Evolutionary conservation across 2,329 filamentous ascomycete genomes (phyloP).

Genomic region (Chlorencoelia australis): DNA sequence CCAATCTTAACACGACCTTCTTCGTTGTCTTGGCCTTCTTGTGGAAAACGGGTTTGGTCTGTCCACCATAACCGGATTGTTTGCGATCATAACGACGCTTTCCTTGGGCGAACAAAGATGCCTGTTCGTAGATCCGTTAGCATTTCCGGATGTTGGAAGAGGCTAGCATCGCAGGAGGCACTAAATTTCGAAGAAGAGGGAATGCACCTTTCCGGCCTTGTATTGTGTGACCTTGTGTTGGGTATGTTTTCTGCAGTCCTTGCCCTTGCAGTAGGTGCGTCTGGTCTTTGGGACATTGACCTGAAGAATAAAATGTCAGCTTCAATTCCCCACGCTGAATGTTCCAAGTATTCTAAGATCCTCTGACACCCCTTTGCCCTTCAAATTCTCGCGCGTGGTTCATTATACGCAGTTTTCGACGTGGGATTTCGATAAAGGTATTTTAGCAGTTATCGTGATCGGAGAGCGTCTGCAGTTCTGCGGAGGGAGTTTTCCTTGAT

Average conservation of each 20-base stretch:
- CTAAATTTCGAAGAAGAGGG: slow-evolving; percentile 1
- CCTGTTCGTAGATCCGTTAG: slow-evolving; percentile 32
- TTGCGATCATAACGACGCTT: slow-evolving; percentile 99
- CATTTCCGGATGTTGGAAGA: slow-evolving; percentile 12
- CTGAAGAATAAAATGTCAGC: slow-evolving; percentile 28
- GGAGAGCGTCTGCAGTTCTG: too few species aligned
- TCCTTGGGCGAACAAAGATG: slow-evolving; percentile 93
- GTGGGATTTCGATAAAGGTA: too few species aligned
- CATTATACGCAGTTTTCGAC: too few species aligned
- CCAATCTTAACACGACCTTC: slow-evolving; percentile 98
- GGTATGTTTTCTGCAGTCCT: slow-evolving; percentile 85
- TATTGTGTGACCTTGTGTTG: slow-evolving; percentile 93
- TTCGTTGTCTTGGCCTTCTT: slow-evolving; percentile 99
- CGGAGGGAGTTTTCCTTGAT: neutral
- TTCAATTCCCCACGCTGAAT: slow-evolving; percentile 1
- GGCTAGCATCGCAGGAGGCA: neutral
- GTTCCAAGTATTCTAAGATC: too few species aligned
- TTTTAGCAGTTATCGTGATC: too few species aligned
- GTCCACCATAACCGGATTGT: slow-evolving; percentile 99
- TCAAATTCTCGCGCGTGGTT: too few species aligned
- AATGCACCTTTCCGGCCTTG: slow-evolving; percentile 80
- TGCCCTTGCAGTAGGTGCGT: slow-evolving; percentile 96
- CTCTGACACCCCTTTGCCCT: too few species aligned
- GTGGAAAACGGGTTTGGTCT: slow-evolving; percentile 99
- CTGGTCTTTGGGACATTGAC: slow-evolving; percentile 98